Evolutionary conservation across 176 grass and related monocot species (phyloP).

Genomic region (Avena eriantha): DNA sequence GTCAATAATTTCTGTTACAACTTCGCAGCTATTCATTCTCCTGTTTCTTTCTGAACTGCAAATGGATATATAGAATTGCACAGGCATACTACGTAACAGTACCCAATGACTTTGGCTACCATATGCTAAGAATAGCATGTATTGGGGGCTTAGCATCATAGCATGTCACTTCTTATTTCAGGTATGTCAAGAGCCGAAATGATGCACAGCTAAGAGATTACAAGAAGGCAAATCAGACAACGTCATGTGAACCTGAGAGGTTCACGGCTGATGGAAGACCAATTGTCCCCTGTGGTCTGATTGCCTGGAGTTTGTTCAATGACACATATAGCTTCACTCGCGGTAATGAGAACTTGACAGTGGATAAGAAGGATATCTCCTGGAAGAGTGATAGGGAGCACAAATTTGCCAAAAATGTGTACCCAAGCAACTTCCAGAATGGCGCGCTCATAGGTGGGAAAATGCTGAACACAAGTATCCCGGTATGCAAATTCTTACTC

Average conservation of each 20-base stretch:
- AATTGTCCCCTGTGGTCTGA: constrained; percentile 94
- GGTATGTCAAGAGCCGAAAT: constrained; percentile 97
- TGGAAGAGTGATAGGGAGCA: constrained; percentile 99
- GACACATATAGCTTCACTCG: constrained; percentile 84
- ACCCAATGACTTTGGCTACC: constrained; percentile 16
- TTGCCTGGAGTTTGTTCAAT: constrained; percentile 99
- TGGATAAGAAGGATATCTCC: constrained; percentile 90
- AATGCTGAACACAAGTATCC: constrained; percentile 44
- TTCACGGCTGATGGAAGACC: constrained; percentile 55
- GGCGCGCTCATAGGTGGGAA: constrained; percentile 73
- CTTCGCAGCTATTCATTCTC: background rate
- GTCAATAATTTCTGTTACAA: background rate
- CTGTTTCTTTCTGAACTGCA: constrained; percentile 19
- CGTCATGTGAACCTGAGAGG: constrained; percentile 78
- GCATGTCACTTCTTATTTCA: constrained; percentile 36
- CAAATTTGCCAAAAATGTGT: constrained; percentile 93
- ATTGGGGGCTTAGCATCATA: constrained; percentile 28
- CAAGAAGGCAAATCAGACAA: constrained; percentile 55
- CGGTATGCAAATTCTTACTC: constrained; percentile 58
- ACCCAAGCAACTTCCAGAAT: constrained; percentile 93
- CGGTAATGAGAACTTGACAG: constrained; percentile 59
- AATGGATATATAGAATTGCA: constrained; percentile 18
- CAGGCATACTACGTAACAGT: background rate
- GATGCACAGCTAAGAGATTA: constrained; percentile 71
- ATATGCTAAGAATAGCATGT: constrained; percentile 19